Conservation (phyloP, 2,329 filamentous ascomycete species). For the Beauveria scarabaeidicola region DNA sequence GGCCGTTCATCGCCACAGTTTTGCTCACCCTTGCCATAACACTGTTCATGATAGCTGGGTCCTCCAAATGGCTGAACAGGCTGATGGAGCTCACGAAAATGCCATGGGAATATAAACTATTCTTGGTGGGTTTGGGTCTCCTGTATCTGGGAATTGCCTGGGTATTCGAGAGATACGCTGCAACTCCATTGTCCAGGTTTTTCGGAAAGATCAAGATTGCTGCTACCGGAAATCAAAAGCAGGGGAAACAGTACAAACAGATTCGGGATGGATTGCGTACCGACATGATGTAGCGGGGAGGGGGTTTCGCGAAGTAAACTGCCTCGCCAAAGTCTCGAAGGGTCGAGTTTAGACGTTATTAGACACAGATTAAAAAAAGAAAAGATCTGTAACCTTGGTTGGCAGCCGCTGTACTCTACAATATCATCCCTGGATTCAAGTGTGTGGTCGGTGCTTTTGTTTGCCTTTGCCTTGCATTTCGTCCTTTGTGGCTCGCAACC, state of each 20-base stretch:
- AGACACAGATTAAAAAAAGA: too few species aligned
- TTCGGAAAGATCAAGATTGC: background rate
- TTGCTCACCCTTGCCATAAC: slow-evolving; percentile 57
- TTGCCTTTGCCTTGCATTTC: too few species aligned
- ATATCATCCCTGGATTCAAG: too few species aligned
- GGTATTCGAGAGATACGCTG: slow-evolving; percentile 3
- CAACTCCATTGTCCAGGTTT: background rate
- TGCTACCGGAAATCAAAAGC: background rate
- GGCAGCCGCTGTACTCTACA: too few species aligned
- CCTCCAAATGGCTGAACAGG: slow-evolving; percentile 57
- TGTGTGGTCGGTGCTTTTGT: too few species aligned
- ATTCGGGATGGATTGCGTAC: background rate
- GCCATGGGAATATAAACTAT: slow-evolving; percentile 61
- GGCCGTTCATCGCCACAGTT: slow-evolving; percentile 78
- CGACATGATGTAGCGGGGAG: background rate
- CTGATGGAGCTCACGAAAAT: slow-evolving; percentile 84
- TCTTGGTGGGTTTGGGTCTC: slow-evolving; percentile 61
- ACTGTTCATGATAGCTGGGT: slow-evolving; percentile 71
- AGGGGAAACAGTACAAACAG: slow-evolving; percentile 7
- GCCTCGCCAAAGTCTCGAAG: too few species aligned
- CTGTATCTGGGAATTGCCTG: slow-evolving; percentile 55
- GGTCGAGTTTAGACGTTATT: too few species aligned
- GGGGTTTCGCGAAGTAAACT: background rate
- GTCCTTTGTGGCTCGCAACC: too few species aligned
- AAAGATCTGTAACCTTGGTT: too few species aligned